Evolutionary conservation across 2,329 filamentous ascomycete genomes (phyloP), one percentile per base, ranked within the genome.

Genomic region (Sordariomycetes sp.): DNA sequence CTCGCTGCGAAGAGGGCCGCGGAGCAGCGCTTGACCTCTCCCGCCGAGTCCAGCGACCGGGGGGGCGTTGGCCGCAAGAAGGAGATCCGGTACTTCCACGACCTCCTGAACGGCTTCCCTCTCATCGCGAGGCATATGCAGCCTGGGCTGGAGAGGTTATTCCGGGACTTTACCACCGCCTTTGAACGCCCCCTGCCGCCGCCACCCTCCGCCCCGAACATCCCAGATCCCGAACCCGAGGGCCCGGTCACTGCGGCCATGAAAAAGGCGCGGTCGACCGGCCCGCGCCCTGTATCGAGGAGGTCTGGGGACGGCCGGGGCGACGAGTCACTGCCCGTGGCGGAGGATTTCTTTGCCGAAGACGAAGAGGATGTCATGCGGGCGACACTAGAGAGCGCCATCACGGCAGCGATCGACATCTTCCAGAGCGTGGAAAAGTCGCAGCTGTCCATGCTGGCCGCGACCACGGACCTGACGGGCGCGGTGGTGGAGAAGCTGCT

Each of bases 121-220:
- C 89, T 96, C 82, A 97, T 99, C 65, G 91, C 92, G 25, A 83
- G 90, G 60, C 94, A 99, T 71, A 96, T 99, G 91, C 91, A 97
- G 65, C 83, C 87, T 1, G 94, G 94, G 0, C 73, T 99, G 37
- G 93, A 99, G 67, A 87, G 86, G 66, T 75, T 97, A 28, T 96
- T 97, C 67, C 85, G 87, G 61, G 92, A 97, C 65, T 97, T 99
- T 69, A 87, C 85, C 6, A 83, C 83, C 52, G 88, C 93, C 58
- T 87, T 97, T 63, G 89, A 95, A 63, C 91, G 89, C 66, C 90
- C 90, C 6, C 72, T 96, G 6, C 90, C 90, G 2, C 87, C 88
- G 18, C 87, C 88, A 1, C 88, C 83, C 1, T 85, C 84, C 1
- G 79, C 84, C 20, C 67, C 70, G 7, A 72, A 79, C 40, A 85